A percentile compares a stretch with the other conserved stretches of the same genome.
These are phyloP conservation scores for apple (Malus domestica) DNA, from an alignment of 306 rosid genomes.

Conservation along the genomic window DNA sequence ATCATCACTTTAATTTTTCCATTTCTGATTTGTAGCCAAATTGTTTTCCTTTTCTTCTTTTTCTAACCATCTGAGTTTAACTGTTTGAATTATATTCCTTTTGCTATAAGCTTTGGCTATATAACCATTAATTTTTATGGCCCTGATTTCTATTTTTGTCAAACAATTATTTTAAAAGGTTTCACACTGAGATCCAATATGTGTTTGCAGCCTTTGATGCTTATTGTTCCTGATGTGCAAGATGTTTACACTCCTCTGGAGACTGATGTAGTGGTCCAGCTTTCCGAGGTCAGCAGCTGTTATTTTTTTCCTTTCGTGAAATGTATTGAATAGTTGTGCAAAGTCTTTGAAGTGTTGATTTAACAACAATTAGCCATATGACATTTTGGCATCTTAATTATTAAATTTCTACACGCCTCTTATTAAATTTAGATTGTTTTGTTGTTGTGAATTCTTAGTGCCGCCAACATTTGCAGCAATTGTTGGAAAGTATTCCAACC, in stretches of 20 bases:
- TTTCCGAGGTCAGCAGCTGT: constrained; percentile 68
- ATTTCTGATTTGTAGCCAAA: not conserved
- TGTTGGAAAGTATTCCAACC: constrained; percentile 82
- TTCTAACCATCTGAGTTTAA: not conserved
- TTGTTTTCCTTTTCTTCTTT: too few species aligned
- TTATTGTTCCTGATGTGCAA: constrained; percentile 94
- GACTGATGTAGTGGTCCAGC: constrained; percentile 82
- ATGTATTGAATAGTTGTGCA: not conserved
- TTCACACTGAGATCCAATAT: constrained; percentile 14
- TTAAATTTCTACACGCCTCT: not conserved
- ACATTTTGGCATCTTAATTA: not conserved
- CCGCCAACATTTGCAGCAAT: constrained; percentile 85
- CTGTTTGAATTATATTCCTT: not conserved
- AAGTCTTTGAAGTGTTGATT: not conserved
- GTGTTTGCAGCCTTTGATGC: constrained; percentile 83
- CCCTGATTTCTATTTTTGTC: not conserved
- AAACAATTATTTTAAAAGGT: not conserved
- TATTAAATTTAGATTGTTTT: constrained; percentile 1
- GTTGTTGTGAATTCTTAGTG: constrained; percentile 47
- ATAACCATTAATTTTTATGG: not conserved
- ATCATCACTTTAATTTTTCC: not conserved
- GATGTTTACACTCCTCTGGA: constrained; percentile 96
- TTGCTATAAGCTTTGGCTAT: not conserved
- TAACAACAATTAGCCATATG: not conserved
- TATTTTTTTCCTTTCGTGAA: not conserved